Conservation (phyloP, 2,329 filamentous ascomycete species). For the Colletotrichum simmondsii region DNA sequence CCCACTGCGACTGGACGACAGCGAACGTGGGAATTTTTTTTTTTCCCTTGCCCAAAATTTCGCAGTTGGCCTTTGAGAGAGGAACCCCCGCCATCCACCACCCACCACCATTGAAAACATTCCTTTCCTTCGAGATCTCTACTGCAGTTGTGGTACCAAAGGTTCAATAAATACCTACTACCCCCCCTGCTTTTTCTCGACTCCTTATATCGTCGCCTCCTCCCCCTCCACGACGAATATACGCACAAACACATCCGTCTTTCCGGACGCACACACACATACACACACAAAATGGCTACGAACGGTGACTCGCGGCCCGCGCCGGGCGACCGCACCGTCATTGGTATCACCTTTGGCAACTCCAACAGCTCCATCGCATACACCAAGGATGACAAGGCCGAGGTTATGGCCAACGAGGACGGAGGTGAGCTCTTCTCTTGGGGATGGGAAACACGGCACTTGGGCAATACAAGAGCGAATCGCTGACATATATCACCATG, state of each 20-base stretch:
- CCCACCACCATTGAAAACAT: constrained; percentile 17
- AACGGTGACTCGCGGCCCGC: constrained; percentile 55
- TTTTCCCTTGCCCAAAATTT: constrained; percentile 30
- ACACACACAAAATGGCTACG: constrained; percentile 54
- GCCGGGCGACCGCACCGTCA: constrained; percentile 75
- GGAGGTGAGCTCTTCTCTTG: constrained; percentile 67
- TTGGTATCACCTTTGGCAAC: constrained; percentile 98
- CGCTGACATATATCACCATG: background rate
- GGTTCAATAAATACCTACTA: background rate
- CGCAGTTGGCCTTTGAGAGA: constrained; percentile 13
- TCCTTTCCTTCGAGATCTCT: constrained; percentile 24
- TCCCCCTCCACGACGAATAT: background rate
- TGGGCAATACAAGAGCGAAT: constrained; percentile 42
- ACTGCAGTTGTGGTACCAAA: constrained; percentile 15
- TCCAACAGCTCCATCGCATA: constrained; percentile 97
- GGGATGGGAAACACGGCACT: constrained; percentile 43
- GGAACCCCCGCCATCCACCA: constrained; percentile 32
- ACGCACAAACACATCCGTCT: background rate
- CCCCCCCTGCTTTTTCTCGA: background rate
- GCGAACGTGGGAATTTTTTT: constrained; percentile 30
- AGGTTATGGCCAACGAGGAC: constrained; percentile 99
- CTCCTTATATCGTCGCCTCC: background rate
- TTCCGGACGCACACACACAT: constrained; percentile 22
- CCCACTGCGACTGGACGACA: constrained; percentile 18
- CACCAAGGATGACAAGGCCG: constrained; percentile 91